Base-by-base conservation (phyloP, 1,284 basidiomycete genomes). In the Marasmius tenuissimus region DNA sequence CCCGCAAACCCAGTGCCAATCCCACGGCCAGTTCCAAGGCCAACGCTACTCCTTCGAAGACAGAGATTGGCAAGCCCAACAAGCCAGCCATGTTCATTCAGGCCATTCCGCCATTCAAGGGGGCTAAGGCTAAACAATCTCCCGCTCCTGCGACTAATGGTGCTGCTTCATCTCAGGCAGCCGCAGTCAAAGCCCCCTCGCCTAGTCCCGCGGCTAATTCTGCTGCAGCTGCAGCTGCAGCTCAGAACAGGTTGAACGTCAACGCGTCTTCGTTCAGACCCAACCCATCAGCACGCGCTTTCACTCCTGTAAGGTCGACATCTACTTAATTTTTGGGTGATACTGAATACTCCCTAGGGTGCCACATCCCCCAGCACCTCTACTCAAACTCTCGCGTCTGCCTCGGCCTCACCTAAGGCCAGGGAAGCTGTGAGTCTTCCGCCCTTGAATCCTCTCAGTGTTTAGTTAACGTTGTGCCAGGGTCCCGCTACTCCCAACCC, bases 91-190 rank as follows among this genome's bases (percentile, higher is more conserved):
- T 93, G 91, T 77, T 81, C 70, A 96, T 98, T 63, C 91, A 94
- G 67, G 72, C 89, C 58, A 99, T 99, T 68, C 97, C 96, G 11
- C 90, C 96, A 5, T 98, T 97, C 84, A 92, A 90, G 71, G 91
- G 93, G 52, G 77, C 47, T 53, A 80, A 78, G 67, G 16, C 47
- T 27, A 58, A 61, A 22, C 58, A 69, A 20, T 63, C 61, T 47
- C 39, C 68, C n/a, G 63, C 71, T 45, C 61, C 66, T 61, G 70
- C 78, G 16, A 67, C 68, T 10, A 70, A 72, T 68, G 27, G 72
- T 64, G 59, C 69, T 66, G 62, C 71, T 66, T 65, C 76, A 20
- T 47, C 59, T n/a, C 57, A 47, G 47, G 10, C 55, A 18, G 47
- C 55, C 18, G 16, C 59, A 51, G 14, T 67, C 50, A 70, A 71